Conservation (phyloP, 108 stramenopile genomes). For the Pinguiococcus pyrenoidosus region DNA sequence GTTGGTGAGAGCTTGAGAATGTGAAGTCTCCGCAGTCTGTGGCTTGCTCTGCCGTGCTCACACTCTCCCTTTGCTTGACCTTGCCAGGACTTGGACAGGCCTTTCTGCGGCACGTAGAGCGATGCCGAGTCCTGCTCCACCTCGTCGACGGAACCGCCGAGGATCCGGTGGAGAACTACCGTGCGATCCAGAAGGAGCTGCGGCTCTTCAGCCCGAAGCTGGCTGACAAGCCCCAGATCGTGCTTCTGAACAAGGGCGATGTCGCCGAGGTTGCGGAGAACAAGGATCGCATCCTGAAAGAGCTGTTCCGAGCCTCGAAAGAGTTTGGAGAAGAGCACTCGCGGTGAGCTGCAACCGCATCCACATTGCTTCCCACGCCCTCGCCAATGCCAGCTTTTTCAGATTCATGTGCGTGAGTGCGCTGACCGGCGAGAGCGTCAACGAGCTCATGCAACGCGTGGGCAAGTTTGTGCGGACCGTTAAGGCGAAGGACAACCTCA, state of each 20-base stretch:
- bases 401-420: constrained; percentile 28
- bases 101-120: constrained; percentile 75
- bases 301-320: constrained; percentile 20
- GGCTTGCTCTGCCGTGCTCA: background rate
- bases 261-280: constrained; percentile 57
- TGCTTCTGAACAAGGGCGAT: constrained; percentile 84
- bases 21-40: background rate
- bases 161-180: too few relatives aligned
- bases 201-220: constrained; percentile 60
- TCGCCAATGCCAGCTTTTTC: background rate
- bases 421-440: constrained; percentile 60
- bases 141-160: constrained; percentile 90
- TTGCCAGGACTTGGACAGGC: constrained; percentile 69
- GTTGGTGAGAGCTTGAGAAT: background rate
- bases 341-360: background rate
- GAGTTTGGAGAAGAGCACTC: constrained; percentile 3
- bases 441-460: constrained; percentile 75
- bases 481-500: constrained; percentile 58
- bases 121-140: constrained; percentile 79
- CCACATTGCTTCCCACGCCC: too few relatives aligned
- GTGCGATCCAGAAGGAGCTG: too few relatives aligned
- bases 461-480: constrained; percentile 64
- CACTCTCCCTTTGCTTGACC: background rate
- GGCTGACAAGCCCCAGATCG: constrained; percentile 81
- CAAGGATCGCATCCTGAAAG: constrained; percentile 49